Conservation (phyloP, 768 basidiomycete species). For the Serendipita vermifera region DNA sequence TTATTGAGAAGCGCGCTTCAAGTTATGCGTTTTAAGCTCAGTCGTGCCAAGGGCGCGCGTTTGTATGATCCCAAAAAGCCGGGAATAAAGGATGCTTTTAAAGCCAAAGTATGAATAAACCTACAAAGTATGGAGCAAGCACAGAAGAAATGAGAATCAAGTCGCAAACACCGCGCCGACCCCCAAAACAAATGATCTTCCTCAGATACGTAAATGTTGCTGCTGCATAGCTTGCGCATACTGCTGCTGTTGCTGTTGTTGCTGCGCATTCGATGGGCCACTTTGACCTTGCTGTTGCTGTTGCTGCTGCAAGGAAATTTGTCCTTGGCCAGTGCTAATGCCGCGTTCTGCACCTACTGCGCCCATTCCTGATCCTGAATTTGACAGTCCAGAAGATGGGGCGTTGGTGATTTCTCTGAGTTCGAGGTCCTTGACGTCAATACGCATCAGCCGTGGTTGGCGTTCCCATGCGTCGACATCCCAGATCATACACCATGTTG, state of each 20-base stretch:
- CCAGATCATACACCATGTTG: not conserved
- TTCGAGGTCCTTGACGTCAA: conserved; percentile 1
- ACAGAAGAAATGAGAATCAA: too few species aligned
- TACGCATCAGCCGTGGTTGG: not conserved
- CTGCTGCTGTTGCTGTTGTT: not conserved
- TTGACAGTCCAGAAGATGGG: not conserved
- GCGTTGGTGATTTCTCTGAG: not conserved
- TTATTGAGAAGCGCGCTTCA: too few species aligned
- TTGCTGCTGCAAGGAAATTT: not conserved
- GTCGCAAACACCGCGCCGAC: too few species aligned
- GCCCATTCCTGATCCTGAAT: not conserved
- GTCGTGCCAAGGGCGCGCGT: too few species aligned
- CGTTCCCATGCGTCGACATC: conserved; percentile 8
- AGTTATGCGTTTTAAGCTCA: too few species aligned
- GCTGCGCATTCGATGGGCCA: not conserved
- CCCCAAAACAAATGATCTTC: too few species aligned
- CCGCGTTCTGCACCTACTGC: not conserved
- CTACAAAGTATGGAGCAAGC: too few species aligned
- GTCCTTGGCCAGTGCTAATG: not conserved
- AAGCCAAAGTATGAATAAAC: too few species aligned
- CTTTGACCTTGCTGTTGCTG: too few species aligned
- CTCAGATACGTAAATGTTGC: not conserved
- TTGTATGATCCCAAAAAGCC: too few species aligned
- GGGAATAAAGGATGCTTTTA: too few species aligned
- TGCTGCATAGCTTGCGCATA: not conserved